These are phyloP conservation scores for Ogataea nakhonphanomensis DNA, from an alignment of 805 yeast genomes.

Conservation along the genomic window DNA sequence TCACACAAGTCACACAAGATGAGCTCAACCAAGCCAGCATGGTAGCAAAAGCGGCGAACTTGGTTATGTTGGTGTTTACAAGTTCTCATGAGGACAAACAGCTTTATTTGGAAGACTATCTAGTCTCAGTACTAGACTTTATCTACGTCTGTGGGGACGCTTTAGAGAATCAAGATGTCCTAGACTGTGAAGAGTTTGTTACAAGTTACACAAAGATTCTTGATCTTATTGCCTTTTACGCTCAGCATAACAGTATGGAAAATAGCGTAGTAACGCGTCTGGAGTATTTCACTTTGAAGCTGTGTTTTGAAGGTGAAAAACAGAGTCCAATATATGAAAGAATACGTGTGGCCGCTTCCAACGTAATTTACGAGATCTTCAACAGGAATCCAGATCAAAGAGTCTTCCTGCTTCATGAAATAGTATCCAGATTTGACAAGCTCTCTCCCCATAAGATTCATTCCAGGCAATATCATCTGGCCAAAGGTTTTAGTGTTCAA, in stretches of 20 bases:
- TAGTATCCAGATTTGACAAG: slow-evolving; percentile 48
- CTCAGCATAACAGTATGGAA: slow-evolving; percentile 30
- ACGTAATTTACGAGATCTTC: slow-evolving; percentile 38
- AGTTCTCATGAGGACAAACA: slow-evolving; percentile 40
- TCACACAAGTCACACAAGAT: slow-evolving; percentile 22
- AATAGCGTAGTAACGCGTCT: slow-evolving; percentile 56
- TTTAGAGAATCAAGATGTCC: background rate
- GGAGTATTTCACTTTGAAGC: slow-evolving; percentile 47
- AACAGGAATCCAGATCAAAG: slow-evolving; percentile 47
- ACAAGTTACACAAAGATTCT: slow-evolving; percentile 12
- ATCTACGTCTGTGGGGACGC: slow-evolving; percentile 28
- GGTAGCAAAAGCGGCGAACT: slow-evolving; percentile 33
- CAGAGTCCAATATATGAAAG: slow-evolving; percentile 22
- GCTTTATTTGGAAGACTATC: slow-evolving; percentile 44
- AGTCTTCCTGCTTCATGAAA: slow-evolving; percentile 57
- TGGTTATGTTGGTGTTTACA: slow-evolving; percentile 41
- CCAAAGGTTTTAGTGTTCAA: slow-evolving; percentile 48
- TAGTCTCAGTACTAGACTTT: slow-evolving; percentile 40
- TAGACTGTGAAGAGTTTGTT: background rate
- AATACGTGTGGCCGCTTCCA: slow-evolving; percentile 30
- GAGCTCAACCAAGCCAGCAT: slow-evolving; percentile 18
- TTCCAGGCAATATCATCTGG: slow-evolving; percentile 42
- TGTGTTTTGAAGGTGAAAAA: slow-evolving; percentile 38
- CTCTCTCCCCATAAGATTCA: slow-evolving; percentile 43
- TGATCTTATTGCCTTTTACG: slow-evolving; percentile 19